Conservation (phyloP, 129 eudicot genomes). For the Dittrichia graveolens region DNA sequence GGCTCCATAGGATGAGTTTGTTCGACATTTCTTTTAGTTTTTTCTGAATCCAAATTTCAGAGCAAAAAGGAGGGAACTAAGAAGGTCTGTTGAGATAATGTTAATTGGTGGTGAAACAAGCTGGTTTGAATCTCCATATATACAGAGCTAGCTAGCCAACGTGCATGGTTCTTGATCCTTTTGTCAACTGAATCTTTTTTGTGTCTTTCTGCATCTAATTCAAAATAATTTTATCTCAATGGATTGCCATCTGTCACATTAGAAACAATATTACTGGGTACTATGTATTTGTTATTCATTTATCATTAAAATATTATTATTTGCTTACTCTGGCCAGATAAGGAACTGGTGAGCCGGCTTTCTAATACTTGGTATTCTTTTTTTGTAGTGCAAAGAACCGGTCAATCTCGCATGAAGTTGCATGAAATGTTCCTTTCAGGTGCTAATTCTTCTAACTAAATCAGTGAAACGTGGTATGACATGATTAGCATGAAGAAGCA, state of each 20-base stretch:
- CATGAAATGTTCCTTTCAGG: too few species aligned
- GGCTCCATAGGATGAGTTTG: conserved; percentile 28
- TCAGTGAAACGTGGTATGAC: too few species aligned
- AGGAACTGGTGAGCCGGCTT: conserved; percentile 30
- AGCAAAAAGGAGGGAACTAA: too few species aligned
- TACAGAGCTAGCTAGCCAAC: conserved; percentile 14
- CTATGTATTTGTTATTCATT: background rate
- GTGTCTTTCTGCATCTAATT: background rate
- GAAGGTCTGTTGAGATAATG: too few species aligned
- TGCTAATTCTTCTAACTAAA: too few species aligned
- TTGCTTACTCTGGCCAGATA: background rate
- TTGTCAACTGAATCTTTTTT: conserved; percentile 12
- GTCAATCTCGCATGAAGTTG: conserved; percentile 4
- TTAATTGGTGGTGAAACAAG: conserved; percentile 16
- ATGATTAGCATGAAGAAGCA: too few species aligned
- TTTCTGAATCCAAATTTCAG: background rate
- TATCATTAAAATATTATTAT: background rate
- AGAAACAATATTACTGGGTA: background rate
- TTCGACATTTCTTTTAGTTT: conserved; percentile 22
- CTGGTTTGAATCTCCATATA: conserved; percentile 19
- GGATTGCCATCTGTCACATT: conserved; percentile 15
- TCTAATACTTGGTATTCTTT: background rate
- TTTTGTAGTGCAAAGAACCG: conserved; percentile 20
- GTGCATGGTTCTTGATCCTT: conserved; percentile 19
- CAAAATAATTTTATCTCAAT: background rate